phyloP scores from a whole-genome alignment of 176 grass and related monocot genomes.

The Avena eriantha region DNA sequence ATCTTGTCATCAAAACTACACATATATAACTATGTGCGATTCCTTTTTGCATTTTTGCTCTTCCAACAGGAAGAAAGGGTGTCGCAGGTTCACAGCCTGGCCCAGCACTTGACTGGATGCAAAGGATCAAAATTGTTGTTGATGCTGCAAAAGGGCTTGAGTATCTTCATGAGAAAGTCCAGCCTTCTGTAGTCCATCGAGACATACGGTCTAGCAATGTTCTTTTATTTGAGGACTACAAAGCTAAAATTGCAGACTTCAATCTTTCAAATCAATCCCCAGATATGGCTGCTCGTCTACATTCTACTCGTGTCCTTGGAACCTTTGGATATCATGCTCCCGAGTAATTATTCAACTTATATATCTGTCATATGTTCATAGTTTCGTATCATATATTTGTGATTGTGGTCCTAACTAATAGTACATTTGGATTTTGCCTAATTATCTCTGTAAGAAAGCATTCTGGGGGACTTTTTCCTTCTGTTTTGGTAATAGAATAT shows the following conservation, averaged over 20 bases:
- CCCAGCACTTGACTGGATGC: slow-evolving; percentile 71
- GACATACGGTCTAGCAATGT: slow-evolving; percentile 83
- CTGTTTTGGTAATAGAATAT: slow-evolving; percentile 5
- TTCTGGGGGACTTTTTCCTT: background rate
- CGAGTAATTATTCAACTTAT: slow-evolving; percentile 60
- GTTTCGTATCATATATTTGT: background rate
- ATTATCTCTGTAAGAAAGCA: background rate
- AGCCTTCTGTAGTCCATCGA: slow-evolving; percentile 74
- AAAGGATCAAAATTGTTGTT: slow-evolving; percentile 71
- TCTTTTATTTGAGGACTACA: slow-evolving; percentile 85
- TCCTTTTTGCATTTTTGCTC: background rate
- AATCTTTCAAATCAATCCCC: slow-evolving; percentile 77
- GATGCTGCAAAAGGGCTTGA: slow-evolving; percentile 85
- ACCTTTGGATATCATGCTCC: slow-evolving; percentile 86
- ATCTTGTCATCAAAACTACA: background rate
- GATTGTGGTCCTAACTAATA: background rate
- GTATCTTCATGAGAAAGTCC: slow-evolving; percentile 85
- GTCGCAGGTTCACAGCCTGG: slow-evolving; percentile 78
- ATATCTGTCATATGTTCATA: slow-evolving; percentile 25
- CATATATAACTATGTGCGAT: background rate
- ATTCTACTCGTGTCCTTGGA: slow-evolving; percentile 74
- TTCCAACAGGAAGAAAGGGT: slow-evolving; percentile 73
- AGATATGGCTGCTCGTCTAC: slow-evolving; percentile 80
- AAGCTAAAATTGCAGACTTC: slow-evolving; percentile 80
- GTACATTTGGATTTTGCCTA: background rate